phyloP scores from a whole-genome alignment of 257 asterid genomes.

The Capsicum chinense region DNA sequence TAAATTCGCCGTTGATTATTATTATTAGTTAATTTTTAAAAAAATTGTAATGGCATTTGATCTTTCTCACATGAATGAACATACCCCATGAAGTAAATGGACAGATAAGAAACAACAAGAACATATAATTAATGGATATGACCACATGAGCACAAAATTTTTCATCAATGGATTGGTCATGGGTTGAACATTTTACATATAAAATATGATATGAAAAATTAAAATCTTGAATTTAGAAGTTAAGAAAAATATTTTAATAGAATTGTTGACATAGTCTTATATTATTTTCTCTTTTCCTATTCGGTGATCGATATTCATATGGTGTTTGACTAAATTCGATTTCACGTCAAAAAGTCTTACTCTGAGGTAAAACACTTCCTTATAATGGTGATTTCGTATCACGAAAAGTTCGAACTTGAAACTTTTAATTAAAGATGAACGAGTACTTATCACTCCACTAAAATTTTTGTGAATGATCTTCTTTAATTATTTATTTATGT shows the following conservation, averaged over 20 bases:
- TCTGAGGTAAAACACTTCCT: too few species aligned
- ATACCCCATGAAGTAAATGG: conserved; percentile 20
- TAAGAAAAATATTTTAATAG: neutral
- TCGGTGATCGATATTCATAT: too few species aligned
- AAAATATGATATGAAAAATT: neutral
- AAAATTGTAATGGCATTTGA: neutral
- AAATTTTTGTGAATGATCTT: too few species aligned
- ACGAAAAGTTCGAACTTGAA: too few species aligned
- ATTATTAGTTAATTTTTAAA: neutral
- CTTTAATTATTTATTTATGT: too few species aligned
- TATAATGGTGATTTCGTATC: too few species aligned
- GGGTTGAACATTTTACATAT: neutral
- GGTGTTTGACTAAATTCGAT: too few species aligned
- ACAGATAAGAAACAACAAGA: neutral
- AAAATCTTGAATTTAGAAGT: neutral
- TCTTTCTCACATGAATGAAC: neutral
- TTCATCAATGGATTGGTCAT: neutral
- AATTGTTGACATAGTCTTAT: neutral
- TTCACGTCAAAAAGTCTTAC: too few species aligned
- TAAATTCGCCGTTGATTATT: neutral
- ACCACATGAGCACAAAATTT: conserved; percentile 18
- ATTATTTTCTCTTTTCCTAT: too few species aligned
- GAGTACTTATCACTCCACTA: too few species aligned
- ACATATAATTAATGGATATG: conserved; percentile 17
- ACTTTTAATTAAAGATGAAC: too few species aligned